Evolutionary conservation across 176 grass and related monocot genomes (phyloP), one percentile per base, ranked within the genome.

Genomic region (Hordeum marinum): DNA sequence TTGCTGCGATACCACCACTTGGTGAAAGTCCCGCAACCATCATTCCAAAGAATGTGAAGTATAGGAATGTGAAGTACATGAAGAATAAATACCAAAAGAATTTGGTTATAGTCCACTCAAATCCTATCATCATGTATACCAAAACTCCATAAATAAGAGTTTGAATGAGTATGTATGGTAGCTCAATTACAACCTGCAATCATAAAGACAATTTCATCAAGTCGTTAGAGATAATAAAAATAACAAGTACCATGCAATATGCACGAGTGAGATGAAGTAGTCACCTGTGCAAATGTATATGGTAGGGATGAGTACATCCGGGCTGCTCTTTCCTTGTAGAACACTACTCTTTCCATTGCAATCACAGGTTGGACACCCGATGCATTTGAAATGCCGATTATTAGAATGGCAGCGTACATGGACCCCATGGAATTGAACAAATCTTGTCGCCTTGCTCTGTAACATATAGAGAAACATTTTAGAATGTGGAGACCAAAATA

Each of bases 11-110:
- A 21, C 31, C 24, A 0, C 61, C 72, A 39, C 54, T 50, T 3
- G 82, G 72, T 20, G 82, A 32, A 66, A 84, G 41, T 36, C 82
- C 82, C 78, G 72, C 85, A 9, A 69, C 82, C 93, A 88, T 86
- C 93, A 94, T 94, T 13, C 90, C 93, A 26, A 90, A 92, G 72
- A 88, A 90, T 32, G 90, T 94, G 86, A 81, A 91, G 84, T 91
- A 89, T 8, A 89, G 45, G 12, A 94, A 69, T 15, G 89, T 89
- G 84, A 88, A 84, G 85, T 83, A 95, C 82, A 92, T 95, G 79
- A 95, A 94, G 69, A 92, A 94, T 8, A 92, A 10, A 50, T 90
- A 90, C 87, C 90, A 92, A 46, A 92, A 88, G 87, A 94, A 91
- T 74, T 89, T 94, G 4, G 54, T 14, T 11, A 10, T 18, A 0